These are phyloP conservation scores for Xylaria sp. DNA, from an alignment of 2,329 filamentous ascomycete genomes.

Conservation along the genomic window DNA sequence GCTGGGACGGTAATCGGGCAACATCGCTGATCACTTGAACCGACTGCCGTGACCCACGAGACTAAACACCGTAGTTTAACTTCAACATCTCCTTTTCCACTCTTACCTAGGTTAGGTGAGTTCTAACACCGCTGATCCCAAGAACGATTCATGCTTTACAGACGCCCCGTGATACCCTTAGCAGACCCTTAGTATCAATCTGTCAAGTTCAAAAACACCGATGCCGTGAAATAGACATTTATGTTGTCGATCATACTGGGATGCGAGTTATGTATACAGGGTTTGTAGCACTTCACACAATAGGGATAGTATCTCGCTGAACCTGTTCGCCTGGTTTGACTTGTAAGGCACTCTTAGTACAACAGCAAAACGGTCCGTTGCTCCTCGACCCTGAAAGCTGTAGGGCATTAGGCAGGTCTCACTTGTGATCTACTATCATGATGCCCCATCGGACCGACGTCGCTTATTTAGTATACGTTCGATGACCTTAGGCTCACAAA, in stretches of 20 bases:
- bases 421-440: conserved; percentile 8
- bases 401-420: conserved; percentile 2
- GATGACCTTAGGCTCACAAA: background rate
- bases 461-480: conserved; percentile 1
- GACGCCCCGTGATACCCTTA: background rate
- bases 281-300: background rate
- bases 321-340: background rate
- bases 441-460: conserved; percentile 22
- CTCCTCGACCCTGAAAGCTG: background rate
- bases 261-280: background rate
- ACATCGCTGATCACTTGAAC: background rate
- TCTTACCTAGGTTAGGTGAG: background rate
- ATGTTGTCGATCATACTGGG: conserved; percentile 3
- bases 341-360: background rate
- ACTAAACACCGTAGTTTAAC: background rate
- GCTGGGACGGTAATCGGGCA: conserved; percentile 23
- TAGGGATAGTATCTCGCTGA: background rate
- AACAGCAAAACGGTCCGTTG: conserved; percentile 5
- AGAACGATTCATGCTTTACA: background rate
- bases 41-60: background rate
- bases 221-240: background rate
- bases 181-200: background rate
- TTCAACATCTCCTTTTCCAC: background rate
- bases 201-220: background rate
- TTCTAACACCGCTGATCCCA: background rate